These are phyloP conservation scores for Picea glauca DNA, from an alignment of 75 land plant species.

Conservation along the genomic window DNA sequence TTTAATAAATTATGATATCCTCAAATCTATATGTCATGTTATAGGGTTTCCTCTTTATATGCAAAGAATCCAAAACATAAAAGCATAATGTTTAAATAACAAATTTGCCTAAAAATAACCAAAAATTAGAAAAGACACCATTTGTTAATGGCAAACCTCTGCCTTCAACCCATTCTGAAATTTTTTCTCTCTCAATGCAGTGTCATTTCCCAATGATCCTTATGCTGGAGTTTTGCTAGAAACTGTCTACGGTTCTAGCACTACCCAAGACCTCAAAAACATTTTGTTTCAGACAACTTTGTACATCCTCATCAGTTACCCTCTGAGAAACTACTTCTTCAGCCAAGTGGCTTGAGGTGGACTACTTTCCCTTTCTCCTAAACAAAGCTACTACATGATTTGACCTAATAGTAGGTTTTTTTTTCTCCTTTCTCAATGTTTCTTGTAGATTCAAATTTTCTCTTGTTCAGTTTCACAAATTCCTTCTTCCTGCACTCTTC, in stretches of 20 bases:
- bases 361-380: slow-evolving; percentile 9
- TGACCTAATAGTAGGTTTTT: slow-evolving; percentile 22
- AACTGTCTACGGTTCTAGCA: not conserved
- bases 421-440: slow-evolving; percentile 18
- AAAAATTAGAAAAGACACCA: too few relatives aligned
- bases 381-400: not conserved
- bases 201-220: not conserved
- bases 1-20: too few relatives aligned
- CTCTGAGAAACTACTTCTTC: not conserved
- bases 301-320: not conserved
- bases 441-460: slow-evolving; percentile 8
- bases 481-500: slow-evolving; percentile 1
- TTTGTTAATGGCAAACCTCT: not conserved
- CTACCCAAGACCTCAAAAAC: not conserved
- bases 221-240: not conserved
- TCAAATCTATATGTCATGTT: too few relatives aligned
- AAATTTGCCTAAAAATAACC: too few relatives aligned
- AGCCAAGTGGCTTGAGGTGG: not conserved
- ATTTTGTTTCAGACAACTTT: not conserved
- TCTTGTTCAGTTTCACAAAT: slow-evolving; percentile 16
- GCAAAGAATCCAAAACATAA: too few relatives aligned
- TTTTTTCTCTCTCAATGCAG: not conserved
- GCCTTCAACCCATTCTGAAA: not conserved
- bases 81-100: too few relatives aligned
- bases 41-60: too few relatives aligned